Evolutionary conservation across 257 asterid genomes (phyloP), one percentile per base, ranked within the genome.

Genomic region (Leptodermis oblonga): DNA sequence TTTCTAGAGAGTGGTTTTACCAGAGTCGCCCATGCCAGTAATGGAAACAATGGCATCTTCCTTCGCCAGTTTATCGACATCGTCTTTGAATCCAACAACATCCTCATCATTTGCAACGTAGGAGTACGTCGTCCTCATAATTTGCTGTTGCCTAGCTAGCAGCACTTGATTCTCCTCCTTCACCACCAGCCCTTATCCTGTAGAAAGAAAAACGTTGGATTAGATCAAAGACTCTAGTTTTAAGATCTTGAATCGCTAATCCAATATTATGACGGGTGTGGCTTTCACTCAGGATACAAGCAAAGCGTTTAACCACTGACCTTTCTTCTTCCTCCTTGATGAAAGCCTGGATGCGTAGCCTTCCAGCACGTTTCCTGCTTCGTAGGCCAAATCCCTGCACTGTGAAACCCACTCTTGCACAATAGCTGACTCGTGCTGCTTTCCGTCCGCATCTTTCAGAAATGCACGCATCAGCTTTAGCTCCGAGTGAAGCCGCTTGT

Each of bases 361-460:
- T 30, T 56, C 67, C 15, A 70, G 43, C 53, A 30, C 0, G 41
- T 37, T 12, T 5, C 59, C 74, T 15, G 74, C 74, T 18, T 70
- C 46, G 17, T 58, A 51, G 8, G 74, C 74, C 9, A 70, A 46
- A 34, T 28, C 60, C 3, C 45, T 58, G 2, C 34, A 18, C n/a
- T 58, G 55, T 4, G 55, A 49, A 49, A 49, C 55, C 55, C 55
- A 49, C 55, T 18, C 55, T 49, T 49, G 18, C 4, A 49, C 55
- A 49, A 49, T 20, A 4, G 23, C 26, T 4, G 25, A 6, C 55
- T 49, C 55, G 7, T 49, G 55, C 7, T 18, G 55, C 25, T 18
- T 49, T 49, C n/a, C 55, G 7, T 49, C 55, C 4, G 25, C 55
- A 49, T 49, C 55, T 49, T 49, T 49, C 7, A 49, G n/a, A 7